Conservation (phyloP, 2,329 filamentous ascomycete genomes). For the Biscogniauxia sp. region DNA sequence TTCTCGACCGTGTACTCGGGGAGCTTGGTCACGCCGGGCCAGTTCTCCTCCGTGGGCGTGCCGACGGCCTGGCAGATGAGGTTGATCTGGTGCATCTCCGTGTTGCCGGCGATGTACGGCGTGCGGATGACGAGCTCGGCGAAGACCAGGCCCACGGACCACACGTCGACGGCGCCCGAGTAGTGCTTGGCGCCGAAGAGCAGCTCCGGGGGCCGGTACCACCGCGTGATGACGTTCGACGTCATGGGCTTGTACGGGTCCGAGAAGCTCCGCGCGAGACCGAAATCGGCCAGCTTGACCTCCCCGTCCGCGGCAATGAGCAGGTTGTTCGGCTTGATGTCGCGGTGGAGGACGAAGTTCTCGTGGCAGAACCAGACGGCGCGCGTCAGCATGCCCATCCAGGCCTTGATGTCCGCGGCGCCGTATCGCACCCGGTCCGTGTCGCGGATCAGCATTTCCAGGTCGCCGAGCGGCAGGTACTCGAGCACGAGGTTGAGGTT, state of each 20-base stretch:
- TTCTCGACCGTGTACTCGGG: slow-evolving; percentile 75
- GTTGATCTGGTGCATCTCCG: slow-evolving; percentile 81
- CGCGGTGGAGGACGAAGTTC: slow-evolving; percentile 88
- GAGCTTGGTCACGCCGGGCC: slow-evolving; percentile 84
- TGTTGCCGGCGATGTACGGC: slow-evolving; percentile 80
- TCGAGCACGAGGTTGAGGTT: slow-evolving; percentile 96
- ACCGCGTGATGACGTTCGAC: slow-evolving; percentile 89
- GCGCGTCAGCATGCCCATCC: slow-evolving; percentile 96
- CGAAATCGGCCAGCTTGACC: slow-evolving; percentile 96
- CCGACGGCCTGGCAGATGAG: slow-evolving; percentile 84
- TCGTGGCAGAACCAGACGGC: slow-evolving; percentile 97
- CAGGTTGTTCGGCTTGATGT: slow-evolving; percentile 99
- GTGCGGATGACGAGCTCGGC: slow-evolving; percentile 83
- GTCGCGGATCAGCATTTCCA: slow-evolving; percentile 93
- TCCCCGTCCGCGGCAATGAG: slow-evolving; percentile 90
- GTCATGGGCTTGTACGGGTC: slow-evolving; percentile 91
- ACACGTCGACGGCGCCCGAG: slow-evolving; percentile 86
- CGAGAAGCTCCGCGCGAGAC: slow-evolving; percentile 83
- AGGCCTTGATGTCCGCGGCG: slow-evolving; percentile 89
- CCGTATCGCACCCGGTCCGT: slow-evolving; percentile 75
- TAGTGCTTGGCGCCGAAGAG: slow-evolving; percentile 90
- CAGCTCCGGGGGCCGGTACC: slow-evolving; percentile 93
- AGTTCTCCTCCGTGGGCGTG: slow-evolving; percentile 89
- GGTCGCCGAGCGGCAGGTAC: slow-evolving; percentile 87
- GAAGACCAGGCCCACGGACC: slow-evolving; percentile 90